Evolutionary conservation across 2,329 filamentous ascomycete genomes (phyloP), one percentile per base, ranked within the genome.

Genomic region (Microdochium trichocladiopsis): DNA sequence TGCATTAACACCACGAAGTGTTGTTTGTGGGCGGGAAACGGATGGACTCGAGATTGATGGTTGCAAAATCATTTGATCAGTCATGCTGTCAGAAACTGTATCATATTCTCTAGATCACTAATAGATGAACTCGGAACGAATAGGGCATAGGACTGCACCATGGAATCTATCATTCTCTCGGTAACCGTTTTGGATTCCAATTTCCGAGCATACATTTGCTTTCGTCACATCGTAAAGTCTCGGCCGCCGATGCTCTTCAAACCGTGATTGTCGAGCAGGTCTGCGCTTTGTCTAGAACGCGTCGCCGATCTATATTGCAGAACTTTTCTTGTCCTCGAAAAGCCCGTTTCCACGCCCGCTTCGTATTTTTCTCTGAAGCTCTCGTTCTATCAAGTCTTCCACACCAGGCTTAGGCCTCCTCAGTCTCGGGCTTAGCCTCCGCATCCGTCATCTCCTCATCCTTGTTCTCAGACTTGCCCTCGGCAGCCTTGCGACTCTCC

Each of bases 381-480:
- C 41, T 8, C 41, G 16, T 18, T 23, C n/a, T 45, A 10, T 16
- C 11, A 45, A 45, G 16, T 18, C n/a, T 45, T 18, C 18, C 23
- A 31, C 14, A 43, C 55, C 62, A 63, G 49, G 63, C 63, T 49
- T 66, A 68, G 36, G 69, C 61, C 60, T 76, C 76, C 58, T 80
- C 77, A 9, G 63, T 71, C 60, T 82, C 78, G 21, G 76, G 64
- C 68, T 78, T 77, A 28, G 72, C 69, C 52, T 84, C 81, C 18
- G 79, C 81, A 60, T 86, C 82, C 58, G 80, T 75, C 82, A 85
- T 85, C 61, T 83, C 81, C 64, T 82, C 78, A 59, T 85, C 82
- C 61, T 76, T 78, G 59, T 62, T 66, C 11, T 67, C 69, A 57
- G 78, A 68, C 22, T 68, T 66, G 21, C 69, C 69, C 62, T 79